phyloP scores from a whole-genome alignment of 805 yeast genomes.

The Grigorovia yakushimaensis region DNA sequence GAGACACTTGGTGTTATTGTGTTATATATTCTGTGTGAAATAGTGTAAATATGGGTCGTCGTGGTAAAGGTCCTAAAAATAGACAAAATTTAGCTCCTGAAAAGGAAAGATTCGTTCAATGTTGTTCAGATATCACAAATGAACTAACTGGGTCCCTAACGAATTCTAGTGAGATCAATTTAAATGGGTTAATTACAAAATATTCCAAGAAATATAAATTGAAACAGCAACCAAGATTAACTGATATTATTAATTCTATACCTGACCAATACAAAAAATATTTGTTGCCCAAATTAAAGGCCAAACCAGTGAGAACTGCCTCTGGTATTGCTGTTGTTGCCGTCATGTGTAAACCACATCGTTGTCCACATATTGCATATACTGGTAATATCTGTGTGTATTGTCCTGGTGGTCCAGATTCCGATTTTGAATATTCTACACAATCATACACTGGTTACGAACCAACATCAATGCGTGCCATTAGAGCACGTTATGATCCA shows the following conservation, averaged over 20 bases:
- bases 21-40: no score
- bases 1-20: no score
- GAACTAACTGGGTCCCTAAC: conserved; percentile 75
- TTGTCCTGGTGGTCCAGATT: conserved; percentile 99
- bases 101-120: conserved; percentile 82
- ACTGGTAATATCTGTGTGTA: conserved; percentile 97
- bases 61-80: conserved; percentile 31
- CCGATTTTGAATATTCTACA: conserved; percentile 95
- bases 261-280: conserved; percentile 94
- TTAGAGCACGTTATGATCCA: conserved; percentile 95
- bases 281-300: conserved; percentile 83
- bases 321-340: conserved; percentile 99
- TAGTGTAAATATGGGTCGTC: conserved; percentile 24
- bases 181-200: conserved; percentile 81
- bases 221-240: conserved; percentile 84
- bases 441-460: conserved; percentile 98
- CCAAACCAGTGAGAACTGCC: conserved; percentile 98
- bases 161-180: conserved; percentile 46
- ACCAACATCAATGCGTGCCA: conserved; percentile 99
- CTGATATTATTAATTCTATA: conserved; percentile 88
- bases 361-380: conserved; percentile 98
- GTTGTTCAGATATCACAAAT: conserved; percentile 85
- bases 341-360: conserved; percentile 97
- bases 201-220: conserved; percentile 85
- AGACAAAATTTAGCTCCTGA: conserved; percentile 70